These are phyloP conservation scores for Plantago major DNA, from an alignment of 257 asterid genomes.

Conservation along the genomic window DNA sequence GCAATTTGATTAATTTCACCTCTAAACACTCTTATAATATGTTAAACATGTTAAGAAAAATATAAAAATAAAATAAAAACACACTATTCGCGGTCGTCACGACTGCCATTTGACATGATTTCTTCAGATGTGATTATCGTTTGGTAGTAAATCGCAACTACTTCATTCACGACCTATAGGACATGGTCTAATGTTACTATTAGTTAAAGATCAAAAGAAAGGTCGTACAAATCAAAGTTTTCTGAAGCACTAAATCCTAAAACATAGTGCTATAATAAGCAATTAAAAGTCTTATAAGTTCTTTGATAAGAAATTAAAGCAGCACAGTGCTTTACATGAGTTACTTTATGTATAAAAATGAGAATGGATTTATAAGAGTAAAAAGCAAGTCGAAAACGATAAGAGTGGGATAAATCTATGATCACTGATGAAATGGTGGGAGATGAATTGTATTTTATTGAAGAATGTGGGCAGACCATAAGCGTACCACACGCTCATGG, in stretches of 20 bases:
- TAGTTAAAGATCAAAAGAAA: too few relatives aligned
- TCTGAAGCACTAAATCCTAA: not conserved
- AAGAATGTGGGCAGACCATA: conserved; percentile 19
- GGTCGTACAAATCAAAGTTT: not conserved
- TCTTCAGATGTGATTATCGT: too few relatives aligned
- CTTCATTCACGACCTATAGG: too few relatives aligned
- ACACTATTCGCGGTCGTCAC: too few relatives aligned
- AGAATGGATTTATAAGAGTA: conserved; percentile 10
- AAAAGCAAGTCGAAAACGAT: conserved; percentile 22
- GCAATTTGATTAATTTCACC: too few relatives aligned
- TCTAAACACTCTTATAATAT: too few relatives aligned
- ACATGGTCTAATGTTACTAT: too few relatives aligned
- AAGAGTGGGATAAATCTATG: conserved; percentile 3
- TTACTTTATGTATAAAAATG: conserved; percentile 14
- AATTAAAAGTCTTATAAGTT: not conserved
- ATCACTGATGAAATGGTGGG: not conserved
- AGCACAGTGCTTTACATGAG: not conserved
- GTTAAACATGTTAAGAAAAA: too few relatives aligned
- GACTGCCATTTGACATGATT: too few relatives aligned
- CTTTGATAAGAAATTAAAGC: conserved; percentile 19
- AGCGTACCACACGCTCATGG: conserved; percentile 23
- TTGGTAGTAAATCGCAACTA: too few relatives aligned
- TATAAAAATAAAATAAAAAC: too few relatives aligned
- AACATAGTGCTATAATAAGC: not conserved
- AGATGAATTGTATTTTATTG: conserved; percentile 6